Evolutionary conservation across 2,329 filamentous ascomycete species (phyloP), one percentile per base, ranked within the genome.

Genomic region (Xylaria sp.): DNA sequence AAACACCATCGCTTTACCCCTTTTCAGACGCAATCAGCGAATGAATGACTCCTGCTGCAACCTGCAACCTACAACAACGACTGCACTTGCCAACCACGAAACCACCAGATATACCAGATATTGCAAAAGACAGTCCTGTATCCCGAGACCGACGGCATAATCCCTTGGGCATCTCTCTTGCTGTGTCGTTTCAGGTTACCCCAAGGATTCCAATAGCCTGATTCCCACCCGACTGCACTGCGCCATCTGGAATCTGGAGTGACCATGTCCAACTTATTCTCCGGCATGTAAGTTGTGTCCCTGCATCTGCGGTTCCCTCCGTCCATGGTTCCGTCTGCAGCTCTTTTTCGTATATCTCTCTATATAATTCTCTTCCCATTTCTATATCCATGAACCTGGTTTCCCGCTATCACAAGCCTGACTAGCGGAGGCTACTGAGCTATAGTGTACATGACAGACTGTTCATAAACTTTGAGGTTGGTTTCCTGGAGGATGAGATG

Each of bases 261-360:
- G 74, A 81, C 75, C 78, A 88, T 88, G 86, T 88, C 86, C 75
- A 88, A 87, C 81, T 81, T 88, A 75, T 88, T 88, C 78, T 88
- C 86, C 76, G 86, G 86, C 80, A 88, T 88, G 86, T 88, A 82
- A 86, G 86, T 72, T 1, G 40, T 63, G 53, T 58, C 60, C 61
- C 42, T 68, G 50, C 60, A 65, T 69, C 53, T 44, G 65, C 48
- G 40, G 48, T 48, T 42, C 53, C 47, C 35, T 35, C 51, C 51
- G 9, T 62, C 29, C 25, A 42, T 29, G 21, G 27, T 58, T 44
- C 48, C 21, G 23, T 63, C 35, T 23, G 29, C 35, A 23, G 27
- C 37, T 35, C 40, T 40, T 57, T 63, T 65, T 47, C 10, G 12
- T 25, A 35, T 53, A 13, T 58, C 5, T 63, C 25, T 60, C 51